Percentiles rank a stretch among this genome's conserved stretches.
These are phyloP conservation scores for Pichia nanzhaoensis DNA, from an alignment of 805 yeast genomes.

Conservation along the genomic window DNA sequence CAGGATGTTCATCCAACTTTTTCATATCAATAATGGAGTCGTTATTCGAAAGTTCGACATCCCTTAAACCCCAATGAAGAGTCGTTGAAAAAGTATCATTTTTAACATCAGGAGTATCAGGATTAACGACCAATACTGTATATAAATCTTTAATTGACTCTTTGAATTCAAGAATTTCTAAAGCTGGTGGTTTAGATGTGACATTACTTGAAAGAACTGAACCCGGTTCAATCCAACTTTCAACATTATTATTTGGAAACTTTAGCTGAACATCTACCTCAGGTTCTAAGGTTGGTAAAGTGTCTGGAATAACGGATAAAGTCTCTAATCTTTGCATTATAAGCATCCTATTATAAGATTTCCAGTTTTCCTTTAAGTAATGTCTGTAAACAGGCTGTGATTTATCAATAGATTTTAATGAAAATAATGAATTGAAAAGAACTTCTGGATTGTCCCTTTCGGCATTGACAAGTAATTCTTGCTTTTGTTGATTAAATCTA, in stretches of 20 bases:
- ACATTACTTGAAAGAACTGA: constrained; percentile 62
- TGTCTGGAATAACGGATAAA: constrained; percentile 83
- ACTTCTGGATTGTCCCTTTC: constrained; percentile 84
- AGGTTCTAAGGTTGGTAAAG: constrained; percentile 84
- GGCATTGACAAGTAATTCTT: constrained; percentile 44
- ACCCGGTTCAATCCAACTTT: constrained; percentile 78
- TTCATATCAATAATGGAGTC: constrained; percentile 49
- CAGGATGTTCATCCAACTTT: constrained; percentile 31
- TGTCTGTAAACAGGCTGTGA: constrained; percentile 75
- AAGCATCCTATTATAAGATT: constrained; percentile 59
- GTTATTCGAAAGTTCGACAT: constrained; percentile 53
- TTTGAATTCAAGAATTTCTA: constrained; percentile 69
- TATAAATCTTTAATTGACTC: constrained; percentile 48
- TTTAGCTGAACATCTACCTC: constrained; percentile 64
- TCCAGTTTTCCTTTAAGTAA: constrained; percentile 67
- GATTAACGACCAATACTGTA: constrained; percentile 78
- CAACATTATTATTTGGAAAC: constrained; percentile 57
- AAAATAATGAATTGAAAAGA: constrained; percentile 51
- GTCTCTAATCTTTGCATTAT: constrained; percentile 90
- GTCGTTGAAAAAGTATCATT: constrained; percentile 64
- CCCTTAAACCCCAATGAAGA: constrained; percentile 70
- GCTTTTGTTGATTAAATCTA: constrained; percentile 18
- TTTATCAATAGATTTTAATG: constrained; percentile 50
- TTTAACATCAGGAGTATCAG: constrained; percentile 78
- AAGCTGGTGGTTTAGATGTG: constrained; percentile 68